Conservation (phyloP, 208 protist species). For the Trypanosoma grayi region DNA sequence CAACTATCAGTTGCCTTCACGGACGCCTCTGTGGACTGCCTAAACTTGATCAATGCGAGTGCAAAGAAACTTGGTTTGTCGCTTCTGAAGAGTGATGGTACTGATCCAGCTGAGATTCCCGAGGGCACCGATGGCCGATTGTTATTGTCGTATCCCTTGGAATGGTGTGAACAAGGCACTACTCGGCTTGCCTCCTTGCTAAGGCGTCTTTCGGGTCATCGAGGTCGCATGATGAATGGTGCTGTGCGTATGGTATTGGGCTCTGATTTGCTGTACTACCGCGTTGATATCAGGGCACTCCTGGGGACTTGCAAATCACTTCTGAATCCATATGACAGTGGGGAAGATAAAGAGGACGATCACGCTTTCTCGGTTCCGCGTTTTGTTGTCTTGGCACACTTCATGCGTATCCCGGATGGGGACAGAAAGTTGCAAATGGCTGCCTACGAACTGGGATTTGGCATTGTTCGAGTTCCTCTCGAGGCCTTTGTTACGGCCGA, state of each 20-base stretch:
- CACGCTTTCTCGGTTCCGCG: background rate
- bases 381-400: conserved; percentile 45
- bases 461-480: conserved; percentile 38
- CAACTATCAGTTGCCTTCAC: conserved; percentile 43
- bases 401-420: conserved; percentile 59
- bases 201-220: background rate
- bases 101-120: background rate
- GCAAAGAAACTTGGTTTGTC: conserved; percentile 2
- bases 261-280: conserved; percentile 75
- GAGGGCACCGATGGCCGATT: background rate
- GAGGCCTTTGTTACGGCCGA: conserved; percentile 25
- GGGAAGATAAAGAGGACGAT: background rate
- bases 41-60: conserved; percentile 34
- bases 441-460: conserved; percentile 33
- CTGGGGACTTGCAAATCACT: conserved; percentile 37
- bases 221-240: background rate
- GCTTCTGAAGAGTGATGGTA: background rate
- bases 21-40: conserved; percentile 49
- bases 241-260: conserved; percentile 40
- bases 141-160: conserved; percentile 31
- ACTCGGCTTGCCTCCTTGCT: conserved; percentile 14
- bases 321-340: conserved; percentile 3
- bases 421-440: conserved; percentile 25
- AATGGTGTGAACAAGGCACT: conserved; percentile 37
- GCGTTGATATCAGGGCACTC: conserved; percentile 47